Evolutionary conservation across 1,284 basidiomycete genomes (phyloP).

Genomic region (Fomitopsis palustris): DNA sequence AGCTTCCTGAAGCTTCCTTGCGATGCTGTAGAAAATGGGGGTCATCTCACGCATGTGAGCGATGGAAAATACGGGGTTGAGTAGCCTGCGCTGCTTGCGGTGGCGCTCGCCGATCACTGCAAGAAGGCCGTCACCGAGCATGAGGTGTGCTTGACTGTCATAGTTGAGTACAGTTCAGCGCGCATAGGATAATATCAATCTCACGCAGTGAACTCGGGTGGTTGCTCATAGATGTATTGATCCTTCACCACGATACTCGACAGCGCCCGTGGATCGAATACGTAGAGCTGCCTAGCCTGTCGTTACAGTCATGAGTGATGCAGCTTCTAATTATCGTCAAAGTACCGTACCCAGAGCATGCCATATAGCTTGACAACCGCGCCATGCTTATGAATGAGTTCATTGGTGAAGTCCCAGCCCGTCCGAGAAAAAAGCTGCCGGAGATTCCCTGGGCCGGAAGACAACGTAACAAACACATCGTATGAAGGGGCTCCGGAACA

Average conservation of each 20-base stretch:
- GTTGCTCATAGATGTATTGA: constrained; percentile 13
- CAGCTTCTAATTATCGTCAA: not conserved
- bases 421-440: constrained; percentile 13
- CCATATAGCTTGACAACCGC: constrained; percentile 10
- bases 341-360: constrained; percentile 10
- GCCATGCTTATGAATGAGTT: constrained; percentile 11
- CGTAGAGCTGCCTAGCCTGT: constrained; percentile 13
- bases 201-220: constrained; percentile 13
- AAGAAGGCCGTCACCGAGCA: constrained; percentile 17
- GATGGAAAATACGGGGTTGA: constrained; percentile 25
- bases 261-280: constrained; percentile 15
- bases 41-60: constrained; percentile 22
- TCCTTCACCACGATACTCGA: constrained; percentile 15
- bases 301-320: not conserved
- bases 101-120: constrained; percentile 18
- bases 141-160: not conserved
- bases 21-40: constrained; percentile 11
- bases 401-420: constrained; percentile 14
- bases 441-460: constrained; percentile 10
- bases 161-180: not conserved
- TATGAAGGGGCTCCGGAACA: not conserved
- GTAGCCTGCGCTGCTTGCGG: constrained; percentile 22
- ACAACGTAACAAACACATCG: not conserved
- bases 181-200: not conserved
- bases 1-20: constrained; percentile 12